These are phyloP conservation scores for Phlebiopsis flavidoalba DNA, from an alignment of 768 basidiomycete genomes.

Conservation along the genomic window DNA sequence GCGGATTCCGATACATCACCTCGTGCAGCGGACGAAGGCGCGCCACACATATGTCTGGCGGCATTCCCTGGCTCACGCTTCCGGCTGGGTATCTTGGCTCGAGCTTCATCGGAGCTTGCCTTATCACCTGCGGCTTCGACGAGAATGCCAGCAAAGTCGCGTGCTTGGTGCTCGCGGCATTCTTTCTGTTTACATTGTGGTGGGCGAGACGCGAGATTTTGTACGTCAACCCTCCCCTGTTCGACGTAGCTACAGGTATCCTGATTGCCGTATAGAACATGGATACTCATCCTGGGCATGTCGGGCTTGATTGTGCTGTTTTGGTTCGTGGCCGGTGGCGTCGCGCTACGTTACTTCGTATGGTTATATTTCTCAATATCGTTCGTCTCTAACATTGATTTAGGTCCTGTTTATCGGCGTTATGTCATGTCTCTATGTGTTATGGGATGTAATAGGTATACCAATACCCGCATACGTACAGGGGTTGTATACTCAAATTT, in stretches of 20 bases:
- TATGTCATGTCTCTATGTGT: conserved; percentile 83
- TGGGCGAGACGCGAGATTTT: conserved; percentile 76
- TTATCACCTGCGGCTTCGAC: conserved; percentile 87
- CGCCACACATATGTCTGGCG: conserved; percentile 82
- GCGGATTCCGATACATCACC: background rate
- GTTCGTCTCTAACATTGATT: background rate
- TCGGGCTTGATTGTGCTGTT: conserved; percentile 72
- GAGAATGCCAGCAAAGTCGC: conserved; percentile 87
- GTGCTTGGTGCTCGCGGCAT: conserved; percentile 71
- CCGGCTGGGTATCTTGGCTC: conserved; percentile 87
- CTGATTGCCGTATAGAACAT: conserved; percentile 45
- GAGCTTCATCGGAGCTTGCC: conserved; percentile 77
- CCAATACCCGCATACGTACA: background rate
- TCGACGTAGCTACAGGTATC: background rate
- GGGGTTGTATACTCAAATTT: background rate
- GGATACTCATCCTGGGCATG: conserved; percentile 76
- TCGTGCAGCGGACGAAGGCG: conserved; percentile 76
- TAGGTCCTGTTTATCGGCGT: conserved; percentile 79
- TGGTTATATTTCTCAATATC: conserved; percentile 16
- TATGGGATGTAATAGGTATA: conserved; percentile 85
- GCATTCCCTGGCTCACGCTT: conserved; percentile 74
- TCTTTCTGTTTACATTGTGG: conserved; percentile 87
- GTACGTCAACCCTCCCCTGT: conserved; percentile 33
- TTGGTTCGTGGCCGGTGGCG: conserved; percentile 76
- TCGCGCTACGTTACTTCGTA: conserved; percentile 76